Conservation (phyloP, 345 rosid species). For the Eucalyptus erythrocorys region DNA sequence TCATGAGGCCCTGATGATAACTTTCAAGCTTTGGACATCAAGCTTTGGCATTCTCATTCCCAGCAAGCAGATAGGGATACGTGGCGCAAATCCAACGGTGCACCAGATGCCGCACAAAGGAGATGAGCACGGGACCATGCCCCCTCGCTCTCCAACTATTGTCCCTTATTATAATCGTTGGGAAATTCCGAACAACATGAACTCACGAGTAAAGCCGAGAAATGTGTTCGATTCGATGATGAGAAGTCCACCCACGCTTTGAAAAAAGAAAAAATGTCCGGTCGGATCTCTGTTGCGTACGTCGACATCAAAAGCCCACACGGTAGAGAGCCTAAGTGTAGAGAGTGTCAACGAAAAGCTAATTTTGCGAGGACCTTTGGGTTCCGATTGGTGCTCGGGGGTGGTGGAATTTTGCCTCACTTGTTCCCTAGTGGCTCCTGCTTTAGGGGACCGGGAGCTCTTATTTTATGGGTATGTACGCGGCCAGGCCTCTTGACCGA, state of each 20-base stretch:
- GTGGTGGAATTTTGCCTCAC: neutral
- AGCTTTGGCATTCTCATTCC: neutral
- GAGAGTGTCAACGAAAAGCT: neutral
- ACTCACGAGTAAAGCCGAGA: slow-evolving; percentile 2
- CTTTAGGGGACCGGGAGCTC: slow-evolving; percentile 18
- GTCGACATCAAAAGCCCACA: slow-evolving; percentile 18
- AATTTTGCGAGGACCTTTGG: neutral
- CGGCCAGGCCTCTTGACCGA: neutral
- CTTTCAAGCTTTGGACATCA: neutral
- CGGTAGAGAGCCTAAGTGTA: neutral
- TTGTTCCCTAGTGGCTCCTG: slow-evolving; percentile 11
- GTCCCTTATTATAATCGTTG: neutral
- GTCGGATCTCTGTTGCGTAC: slow-evolving; percentile 19
- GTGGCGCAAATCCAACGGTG: neutral
- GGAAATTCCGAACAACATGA: neutral
- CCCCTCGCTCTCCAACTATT: neutral
- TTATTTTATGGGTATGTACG: neutral
- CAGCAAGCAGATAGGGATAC: neutral
- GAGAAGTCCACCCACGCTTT: neutral
- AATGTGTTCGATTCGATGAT: neutral
- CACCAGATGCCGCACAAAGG: neutral
- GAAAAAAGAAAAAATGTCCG: neutral
- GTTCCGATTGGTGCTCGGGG: neutral
- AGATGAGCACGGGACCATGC: neutral
- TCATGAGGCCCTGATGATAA: neutral